Conservation (phyloP, 2,329 filamentous ascomycete genomes). For the Verruconis gallopava region DNA sequence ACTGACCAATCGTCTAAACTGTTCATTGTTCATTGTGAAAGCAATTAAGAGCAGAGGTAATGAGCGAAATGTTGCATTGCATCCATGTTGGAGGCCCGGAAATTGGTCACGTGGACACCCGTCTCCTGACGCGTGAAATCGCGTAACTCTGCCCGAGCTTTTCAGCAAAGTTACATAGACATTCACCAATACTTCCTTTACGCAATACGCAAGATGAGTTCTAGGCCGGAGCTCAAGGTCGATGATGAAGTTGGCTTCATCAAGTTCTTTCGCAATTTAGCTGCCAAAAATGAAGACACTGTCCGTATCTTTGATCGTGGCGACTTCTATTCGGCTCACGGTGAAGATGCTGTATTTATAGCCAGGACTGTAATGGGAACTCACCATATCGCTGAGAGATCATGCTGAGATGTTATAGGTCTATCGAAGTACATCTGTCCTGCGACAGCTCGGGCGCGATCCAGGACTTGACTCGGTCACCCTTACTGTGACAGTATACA, state of each 20-base stretch:
- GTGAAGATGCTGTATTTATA: conserved; percentile 72
- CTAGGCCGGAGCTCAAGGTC: conserved; percentile 51
- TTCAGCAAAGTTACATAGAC: too few relatives aligned
- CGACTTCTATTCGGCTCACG: conserved; percentile 93
- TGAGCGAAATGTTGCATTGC: too few relatives aligned
- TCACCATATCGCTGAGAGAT: neutral
- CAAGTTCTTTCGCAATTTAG: conserved; percentile 83
- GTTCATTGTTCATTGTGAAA: conserved; percentile 74
- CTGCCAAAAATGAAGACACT: conserved; percentile 55
- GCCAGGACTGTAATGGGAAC: conserved; percentile 50
- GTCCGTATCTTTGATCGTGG: conserved; percentile 87
- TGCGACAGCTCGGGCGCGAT: conserved; percentile 75
- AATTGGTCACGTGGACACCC: too few relatives aligned
- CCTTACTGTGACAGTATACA: conserved; percentile 87
- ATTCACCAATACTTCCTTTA: neutral
- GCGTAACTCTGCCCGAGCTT: too few relatives aligned
- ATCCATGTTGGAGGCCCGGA: too few relatives aligned
- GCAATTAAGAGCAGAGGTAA: too few relatives aligned
- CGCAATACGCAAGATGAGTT: conserved; percentile 32
- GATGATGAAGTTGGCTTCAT: conserved; percentile 97
- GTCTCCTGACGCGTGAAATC: too few relatives aligned
- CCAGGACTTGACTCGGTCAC: conserved; percentile 87
- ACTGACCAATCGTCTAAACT: conserved; percentile 68
- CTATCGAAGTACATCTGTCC: conserved; percentile 94
- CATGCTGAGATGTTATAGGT: conserved; percentile 38